These are phyloP conservation scores for Microsporum ferrugineum DNA, from an alignment of 2,329 filamentous ascomycete genomes.

Conservation along the genomic window DNA sequence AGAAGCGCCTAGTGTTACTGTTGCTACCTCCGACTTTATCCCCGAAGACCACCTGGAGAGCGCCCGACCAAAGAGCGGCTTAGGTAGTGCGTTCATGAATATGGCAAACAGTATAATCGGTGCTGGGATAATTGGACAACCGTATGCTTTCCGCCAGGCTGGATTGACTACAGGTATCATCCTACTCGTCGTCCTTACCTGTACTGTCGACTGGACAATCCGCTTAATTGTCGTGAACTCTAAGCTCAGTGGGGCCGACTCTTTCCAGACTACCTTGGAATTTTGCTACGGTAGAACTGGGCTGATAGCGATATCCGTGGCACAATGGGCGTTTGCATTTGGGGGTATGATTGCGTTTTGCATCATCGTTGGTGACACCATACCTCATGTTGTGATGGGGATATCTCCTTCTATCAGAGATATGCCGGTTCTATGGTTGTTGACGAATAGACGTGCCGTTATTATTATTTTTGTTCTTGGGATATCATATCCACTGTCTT, in stretches of 20 bases:
- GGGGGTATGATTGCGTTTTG: conserved; percentile 98
- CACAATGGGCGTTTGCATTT: conserved; percentile 97
- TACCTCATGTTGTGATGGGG: conserved; percentile 76
- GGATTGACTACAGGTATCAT: conserved; percentile 70
- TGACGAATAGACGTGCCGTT: conserved; percentile 69
- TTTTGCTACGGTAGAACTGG: conserved; percentile 85
- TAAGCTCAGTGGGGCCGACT: conserved; percentile 86
- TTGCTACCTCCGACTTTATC: conserved; percentile 50
- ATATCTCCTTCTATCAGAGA: conserved; percentile 64
- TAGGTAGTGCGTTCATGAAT: conserved; percentile 93
- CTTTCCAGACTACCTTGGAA: conserved; percentile 91
- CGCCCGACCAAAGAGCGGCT: conserved; percentile 67
- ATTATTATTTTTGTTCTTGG: conserved; percentile 81
- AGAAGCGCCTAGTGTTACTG: conserved; percentile 65
- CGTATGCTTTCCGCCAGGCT: conserved; percentile 90
- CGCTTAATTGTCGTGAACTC: conserved; percentile 94
- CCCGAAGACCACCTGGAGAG: conserved; percentile 49
- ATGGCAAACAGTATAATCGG: conserved; percentile 98
- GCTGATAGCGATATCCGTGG: conserved; percentile 76
- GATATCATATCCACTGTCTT: conserved; percentile 77
- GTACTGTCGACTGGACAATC: conserved; percentile 94
- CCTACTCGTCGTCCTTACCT: conserved; percentile 65
- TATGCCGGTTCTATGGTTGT: conserved; percentile 66
- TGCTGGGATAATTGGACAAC: conserved; percentile 66
- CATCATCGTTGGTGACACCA: conserved; percentile 92